Evolutionary conservation across 768 basidiomycete genomes (phyloP).

Genomic region (Mycena galopus): DNA sequence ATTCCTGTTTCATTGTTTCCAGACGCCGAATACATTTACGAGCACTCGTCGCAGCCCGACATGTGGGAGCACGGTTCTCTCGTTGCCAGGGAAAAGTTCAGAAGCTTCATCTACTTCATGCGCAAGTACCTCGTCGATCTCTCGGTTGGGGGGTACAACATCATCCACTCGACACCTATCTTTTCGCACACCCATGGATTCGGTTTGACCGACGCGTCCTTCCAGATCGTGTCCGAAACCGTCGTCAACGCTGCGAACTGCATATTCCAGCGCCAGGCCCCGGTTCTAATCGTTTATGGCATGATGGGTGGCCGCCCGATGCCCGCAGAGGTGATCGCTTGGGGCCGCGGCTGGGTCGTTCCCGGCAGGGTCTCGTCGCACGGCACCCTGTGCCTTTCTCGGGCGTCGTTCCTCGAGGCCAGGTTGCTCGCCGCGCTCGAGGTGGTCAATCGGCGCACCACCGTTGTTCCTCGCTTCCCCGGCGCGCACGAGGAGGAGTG

Average conservation of each 20-base stretch:
- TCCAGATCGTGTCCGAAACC: slow-evolving; percentile 17
- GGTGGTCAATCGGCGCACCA: slow-evolving; percentile 16
- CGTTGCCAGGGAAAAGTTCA: background rate
- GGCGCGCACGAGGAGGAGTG: slow-evolving; percentile 10
- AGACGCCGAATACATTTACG: slow-evolving; percentile 18
- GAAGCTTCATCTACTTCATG: slow-evolving; percentile 20
- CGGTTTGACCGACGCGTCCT: slow-evolving; percentile 21
- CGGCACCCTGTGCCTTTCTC: slow-evolving; percentile 30
- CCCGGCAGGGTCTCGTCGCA: slow-evolving; percentile 3
- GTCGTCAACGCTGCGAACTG: slow-evolving; percentile 7
- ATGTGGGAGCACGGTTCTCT: slow-evolving; percentile 4
- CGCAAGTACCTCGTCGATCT: slow-evolving; percentile 17
- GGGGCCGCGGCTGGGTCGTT: slow-evolving; percentile 19
- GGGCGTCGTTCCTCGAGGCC: slow-evolving; percentile 22
- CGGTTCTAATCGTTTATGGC: slow-evolving; percentile 22
- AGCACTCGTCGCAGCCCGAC: slow-evolving; percentile 15
- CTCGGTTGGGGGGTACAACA: slow-evolving; percentile 4
- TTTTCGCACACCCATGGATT: slow-evolving; percentile 1
- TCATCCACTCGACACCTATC: slow-evolving; percentile 28
- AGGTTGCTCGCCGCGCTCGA: slow-evolving; percentile 9
- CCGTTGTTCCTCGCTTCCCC: slow-evolving; percentile 24
- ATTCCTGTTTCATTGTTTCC: background rate
- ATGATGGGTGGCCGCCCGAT: background rate
- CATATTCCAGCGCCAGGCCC: slow-evolving; percentile 9
- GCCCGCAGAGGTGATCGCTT: background rate